Evolutionary conservation across 768 basidiomycete genomes (phyloP).

Genomic region (Trichaptum fuscoviolaceum): DNA sequence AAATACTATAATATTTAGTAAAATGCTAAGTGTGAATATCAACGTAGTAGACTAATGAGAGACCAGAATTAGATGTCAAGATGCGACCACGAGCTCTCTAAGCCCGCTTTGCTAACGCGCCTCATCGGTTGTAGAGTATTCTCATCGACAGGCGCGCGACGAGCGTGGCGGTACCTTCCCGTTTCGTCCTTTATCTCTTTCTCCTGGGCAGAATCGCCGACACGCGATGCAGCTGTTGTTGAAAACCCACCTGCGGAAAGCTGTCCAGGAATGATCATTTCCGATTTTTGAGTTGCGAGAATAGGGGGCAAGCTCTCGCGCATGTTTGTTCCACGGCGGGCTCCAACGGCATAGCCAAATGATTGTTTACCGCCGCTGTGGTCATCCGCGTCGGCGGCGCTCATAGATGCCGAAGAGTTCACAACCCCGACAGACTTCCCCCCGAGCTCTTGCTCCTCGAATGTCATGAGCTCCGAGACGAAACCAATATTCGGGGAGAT

Average conservation of each 20-base stretch:
- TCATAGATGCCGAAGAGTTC: conserved; percentile 29
- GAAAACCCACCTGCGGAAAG: conserved; percentile 20
- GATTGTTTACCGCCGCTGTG: conserved; percentile 20
- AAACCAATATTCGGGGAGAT: conserved; percentile 98
- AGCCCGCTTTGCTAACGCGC: conserved; percentile 87
- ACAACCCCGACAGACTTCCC: conserved; percentile 66
- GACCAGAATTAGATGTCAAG: background rate
- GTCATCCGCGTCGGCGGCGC: conserved; percentile 27
- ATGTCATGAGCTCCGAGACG: conserved; percentile 94
- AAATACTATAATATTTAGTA: background rate
- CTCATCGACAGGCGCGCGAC: conserved; percentile 84
- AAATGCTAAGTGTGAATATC: background rate
- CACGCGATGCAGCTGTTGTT: conserved; percentile 26
- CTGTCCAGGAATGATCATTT: conserved; percentile 18
- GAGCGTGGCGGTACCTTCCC: conserved; percentile 83
- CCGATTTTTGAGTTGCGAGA: conserved; percentile 31
- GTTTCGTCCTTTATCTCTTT: conserved; percentile 83
- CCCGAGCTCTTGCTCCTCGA: conserved; percentile 87
- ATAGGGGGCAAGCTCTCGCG: conserved; percentile 73
- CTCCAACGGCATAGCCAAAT: conserved; percentile 32
- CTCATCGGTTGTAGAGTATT: conserved; percentile 85
- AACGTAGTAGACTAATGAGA: background rate
- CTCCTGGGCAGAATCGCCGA: conserved; percentile 73
- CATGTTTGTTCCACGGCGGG: conserved; percentile 55
- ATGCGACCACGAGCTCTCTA: conserved; percentile 55